Conservation (phyloP, 495 filamentous ascomycete genomes). For the Daldinia bambusicola region DNA sequence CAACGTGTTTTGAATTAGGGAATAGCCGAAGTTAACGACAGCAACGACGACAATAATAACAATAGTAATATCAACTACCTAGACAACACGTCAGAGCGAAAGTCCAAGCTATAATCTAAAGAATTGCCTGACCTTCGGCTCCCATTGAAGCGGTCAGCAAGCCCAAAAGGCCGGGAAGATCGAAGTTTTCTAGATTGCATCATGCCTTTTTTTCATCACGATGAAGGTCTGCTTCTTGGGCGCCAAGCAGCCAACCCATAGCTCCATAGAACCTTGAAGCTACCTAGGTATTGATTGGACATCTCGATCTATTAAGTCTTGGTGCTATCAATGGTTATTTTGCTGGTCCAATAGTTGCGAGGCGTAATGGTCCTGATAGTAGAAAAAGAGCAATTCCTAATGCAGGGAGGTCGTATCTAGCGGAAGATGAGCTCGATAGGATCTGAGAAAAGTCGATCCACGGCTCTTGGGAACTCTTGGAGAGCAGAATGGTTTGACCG, state of each 20-base stretch:
- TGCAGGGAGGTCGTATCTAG: slow-evolving; percentile 33
- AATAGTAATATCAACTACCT: neutral
- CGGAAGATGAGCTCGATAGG: slow-evolving; percentile 30
- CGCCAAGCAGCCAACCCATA: slow-evolving; percentile 31
- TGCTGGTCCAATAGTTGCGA: slow-evolving; percentile 25
- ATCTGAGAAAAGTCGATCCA: slow-evolving; percentile 21
- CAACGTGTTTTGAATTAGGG: slow-evolving; percentile 36
- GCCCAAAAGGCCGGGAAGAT: slow-evolving; percentile 7
- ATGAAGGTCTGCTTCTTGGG: slow-evolving; percentile 23
- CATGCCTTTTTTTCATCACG: slow-evolving; percentile 27
- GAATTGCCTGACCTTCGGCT: slow-evolving; percentile 8
- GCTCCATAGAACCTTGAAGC: slow-evolving; percentile 1
- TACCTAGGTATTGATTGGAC: slow-evolving; percentile 29
- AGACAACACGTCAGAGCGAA: neutral
- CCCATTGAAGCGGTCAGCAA: slow-evolving; percentile 32
- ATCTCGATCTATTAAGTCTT: slow-evolving; percentile 16
- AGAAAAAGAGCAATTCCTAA: slow-evolving; percentile 17
- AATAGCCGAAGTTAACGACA: slow-evolving; percentile 27
- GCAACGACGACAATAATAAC: neutral
- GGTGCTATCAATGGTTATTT: slow-evolving; percentile 18
- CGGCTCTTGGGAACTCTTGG: slow-evolving; percentile 2
- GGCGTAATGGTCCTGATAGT: slow-evolving; percentile 8
- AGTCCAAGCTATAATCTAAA: slow-evolving; percentile 4
- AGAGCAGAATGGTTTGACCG: neutral
- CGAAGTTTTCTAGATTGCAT: slow-evolving; percentile 21